Conservation (phyloP, 1,284 basidiomycete genomes). For the Puccinia triticina region DNA sequence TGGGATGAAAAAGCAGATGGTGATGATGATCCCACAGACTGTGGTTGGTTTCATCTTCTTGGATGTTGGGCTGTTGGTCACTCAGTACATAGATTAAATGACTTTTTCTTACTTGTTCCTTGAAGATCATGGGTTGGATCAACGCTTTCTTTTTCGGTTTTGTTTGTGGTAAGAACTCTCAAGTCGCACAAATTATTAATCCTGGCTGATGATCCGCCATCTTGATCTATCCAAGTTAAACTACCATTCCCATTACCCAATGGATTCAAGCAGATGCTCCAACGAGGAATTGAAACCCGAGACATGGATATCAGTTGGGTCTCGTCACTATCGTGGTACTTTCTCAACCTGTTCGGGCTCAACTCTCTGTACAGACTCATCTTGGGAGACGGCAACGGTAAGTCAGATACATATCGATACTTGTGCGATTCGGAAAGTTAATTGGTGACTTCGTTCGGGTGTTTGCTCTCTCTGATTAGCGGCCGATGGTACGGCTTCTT, state of each 20-base stretch:
- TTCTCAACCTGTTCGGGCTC: conserved; percentile 96
- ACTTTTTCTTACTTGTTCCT: background rate
- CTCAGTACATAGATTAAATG: background rate
- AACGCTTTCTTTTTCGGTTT: conserved; percentile 99
- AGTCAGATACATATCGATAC: conserved; percentile 58
- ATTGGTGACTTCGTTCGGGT: conserved; percentile 59
- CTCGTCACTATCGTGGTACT: conserved; percentile 98
- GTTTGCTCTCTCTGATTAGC: conserved; percentile 59
- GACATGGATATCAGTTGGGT: conserved; percentile 99
- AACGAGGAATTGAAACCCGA: conserved; percentile 89
- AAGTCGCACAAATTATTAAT: background rate
- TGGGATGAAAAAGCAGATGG: conserved; percentile 95
- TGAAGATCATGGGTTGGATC: conserved; percentile 96
- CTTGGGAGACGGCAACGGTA: conserved; percentile 87
- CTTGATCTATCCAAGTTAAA: conserved; percentile 65
- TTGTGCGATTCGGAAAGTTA: conserved; percentile 68
- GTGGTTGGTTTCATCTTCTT: conserved; percentile 19
- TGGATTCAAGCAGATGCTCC: conserved; percentile 98
- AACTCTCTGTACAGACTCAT: conserved; percentile 93
- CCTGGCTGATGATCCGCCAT: background rate
- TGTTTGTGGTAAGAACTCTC: conserved; percentile 68
- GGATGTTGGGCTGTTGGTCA: too few species aligned
- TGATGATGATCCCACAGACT: conserved; percentile 60
- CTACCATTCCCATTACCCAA: conserved; percentile 95
- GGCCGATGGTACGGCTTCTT: conserved; percentile 57